Base-by-base conservation (phyloP, 495 filamentous ascomycete species). In the Pyrenula aspistea region DNA sequence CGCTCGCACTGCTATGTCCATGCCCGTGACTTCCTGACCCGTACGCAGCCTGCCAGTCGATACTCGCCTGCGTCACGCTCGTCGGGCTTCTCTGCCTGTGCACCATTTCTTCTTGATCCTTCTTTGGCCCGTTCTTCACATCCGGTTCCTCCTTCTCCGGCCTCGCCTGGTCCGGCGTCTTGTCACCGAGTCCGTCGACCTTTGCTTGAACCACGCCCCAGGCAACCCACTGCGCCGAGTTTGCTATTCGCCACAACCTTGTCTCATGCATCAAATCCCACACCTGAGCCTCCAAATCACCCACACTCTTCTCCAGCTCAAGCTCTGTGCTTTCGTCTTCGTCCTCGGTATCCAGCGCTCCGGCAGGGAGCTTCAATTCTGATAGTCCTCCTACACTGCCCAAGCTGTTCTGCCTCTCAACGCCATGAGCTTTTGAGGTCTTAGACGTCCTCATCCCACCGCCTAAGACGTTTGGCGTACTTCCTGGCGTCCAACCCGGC, bases 161-260 rank as follows among this genome's bases (percentile, higher is more conserved):
- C n/a, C n/a, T n/a, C 23, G 22, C 23, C 4, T 10, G 4, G 15
- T 22, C 22, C 3, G 64, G 60, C 20, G 8, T 31, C 22, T 72
- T 70, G 82, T 71, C 15, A 15, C 15, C 31, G 4, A 42, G 31
- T 2, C 81, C 89, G 0, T 86, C 79, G 3, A 89, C 75, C 65
- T 92, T 92, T 23, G 93, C 92, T 72, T 97, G 94, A 54, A 97
- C 85, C 51, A 96, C 88, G 24, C 93, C 93, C 93, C 94, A 99
- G 1, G 88, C 87, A 23, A 91, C 83, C 94, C 94, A 99, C 66
- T 90, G 84, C 1, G 89, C 91, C 20, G 85, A 87, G 67, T 89
- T 90, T 2, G 89, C 87, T 2, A 86, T 76, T 2, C 92, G 81
- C 94, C 94, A 99, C 48, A 92, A 73, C 22, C 82, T 73, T 10